Conservation (phyloP, 768 basidiomycete genomes). For the Pleurotus pulmonarius region DNA sequence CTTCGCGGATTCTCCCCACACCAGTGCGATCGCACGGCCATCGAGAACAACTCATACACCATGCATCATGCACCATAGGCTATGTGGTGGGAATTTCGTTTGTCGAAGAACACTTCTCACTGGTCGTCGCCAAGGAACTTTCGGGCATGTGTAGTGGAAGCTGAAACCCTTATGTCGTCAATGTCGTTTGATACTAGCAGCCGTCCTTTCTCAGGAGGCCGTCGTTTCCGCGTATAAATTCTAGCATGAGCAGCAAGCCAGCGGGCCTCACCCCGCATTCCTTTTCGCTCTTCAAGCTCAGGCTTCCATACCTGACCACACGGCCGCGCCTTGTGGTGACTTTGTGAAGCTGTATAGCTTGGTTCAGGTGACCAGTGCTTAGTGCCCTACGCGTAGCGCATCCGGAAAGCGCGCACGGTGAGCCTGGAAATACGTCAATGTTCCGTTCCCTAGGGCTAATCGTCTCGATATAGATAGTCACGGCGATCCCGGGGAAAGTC, state of each 20-base stretch:
- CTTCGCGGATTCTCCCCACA: no score
- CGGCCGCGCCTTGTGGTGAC: neutral
- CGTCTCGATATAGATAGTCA: no score
- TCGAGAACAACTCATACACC: no score
- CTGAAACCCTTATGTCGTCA: neutral
- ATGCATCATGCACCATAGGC: no score
- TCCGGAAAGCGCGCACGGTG: no score
- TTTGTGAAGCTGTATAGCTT: neutral
- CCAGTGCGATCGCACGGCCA: no score
- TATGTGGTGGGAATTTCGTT: no score
- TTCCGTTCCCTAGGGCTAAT: no score
- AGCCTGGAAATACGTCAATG: no score
- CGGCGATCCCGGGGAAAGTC: no score
- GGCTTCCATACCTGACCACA: neutral
- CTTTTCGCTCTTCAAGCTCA: neutral
- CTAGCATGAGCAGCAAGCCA: neutral
- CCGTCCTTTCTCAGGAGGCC: neutral
- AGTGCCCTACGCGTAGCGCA: no score
- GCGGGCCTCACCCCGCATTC: neutral
- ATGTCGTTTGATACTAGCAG: no score
- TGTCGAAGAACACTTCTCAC: neutral
- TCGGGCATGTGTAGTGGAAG: neutral
- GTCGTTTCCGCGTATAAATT: neutral
- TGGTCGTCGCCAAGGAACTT: slow-evolving; percentile 5
- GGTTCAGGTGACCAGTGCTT: neutral